Conservation (phyloP, 305 asterid species). For the Fraxinus ornus region DNA sequence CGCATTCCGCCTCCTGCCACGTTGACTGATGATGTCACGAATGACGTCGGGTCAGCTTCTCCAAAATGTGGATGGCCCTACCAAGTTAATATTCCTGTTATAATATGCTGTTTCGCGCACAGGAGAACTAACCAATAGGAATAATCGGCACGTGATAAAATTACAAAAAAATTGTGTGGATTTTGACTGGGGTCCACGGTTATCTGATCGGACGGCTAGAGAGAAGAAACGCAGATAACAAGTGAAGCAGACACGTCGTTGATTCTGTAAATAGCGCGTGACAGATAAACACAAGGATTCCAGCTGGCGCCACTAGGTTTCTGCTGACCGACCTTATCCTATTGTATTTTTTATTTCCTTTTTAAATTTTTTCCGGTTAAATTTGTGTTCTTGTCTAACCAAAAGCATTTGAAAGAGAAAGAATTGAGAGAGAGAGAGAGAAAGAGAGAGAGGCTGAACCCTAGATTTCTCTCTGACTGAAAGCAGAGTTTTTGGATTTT, state of each 20-base stretch:
- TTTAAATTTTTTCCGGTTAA: neutral
- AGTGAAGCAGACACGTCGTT: neutral
- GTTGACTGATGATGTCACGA: constrained; percentile 19
- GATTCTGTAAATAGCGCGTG: constrained; percentile 34
- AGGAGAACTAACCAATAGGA: neutral
- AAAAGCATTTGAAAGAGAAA: constrained; percentile 12
- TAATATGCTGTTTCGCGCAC: constrained; percentile 3
- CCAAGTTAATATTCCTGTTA: neutral
- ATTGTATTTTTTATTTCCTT: constrained; percentile 20
- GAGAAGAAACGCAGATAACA: neutral
- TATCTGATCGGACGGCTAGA: neutral
- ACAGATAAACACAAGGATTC: constrained; percentile 27
- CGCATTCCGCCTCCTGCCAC: constrained; percentile 16
- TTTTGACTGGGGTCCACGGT: neutral
- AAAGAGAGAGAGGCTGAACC: constrained; percentile 29
- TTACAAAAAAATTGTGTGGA: neutral
- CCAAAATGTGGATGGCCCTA: neutral
- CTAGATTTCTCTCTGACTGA: constrained; percentile 36
- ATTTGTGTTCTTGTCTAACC: constrained; percentile 17
- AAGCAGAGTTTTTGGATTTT: constrained; percentile 30
- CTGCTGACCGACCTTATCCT: constrained; percentile 55
- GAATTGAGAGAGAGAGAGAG: constrained; percentile 3
- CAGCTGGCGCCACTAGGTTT: constrained; percentile 42
- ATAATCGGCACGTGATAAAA: neutral
- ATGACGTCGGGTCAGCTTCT: constrained; percentile 29